Evolutionary conservation across 352 stramenopile species (phyloP), one percentile per base, ranked within the genome.

Genomic region (Pythium guiyangense): DNA sequence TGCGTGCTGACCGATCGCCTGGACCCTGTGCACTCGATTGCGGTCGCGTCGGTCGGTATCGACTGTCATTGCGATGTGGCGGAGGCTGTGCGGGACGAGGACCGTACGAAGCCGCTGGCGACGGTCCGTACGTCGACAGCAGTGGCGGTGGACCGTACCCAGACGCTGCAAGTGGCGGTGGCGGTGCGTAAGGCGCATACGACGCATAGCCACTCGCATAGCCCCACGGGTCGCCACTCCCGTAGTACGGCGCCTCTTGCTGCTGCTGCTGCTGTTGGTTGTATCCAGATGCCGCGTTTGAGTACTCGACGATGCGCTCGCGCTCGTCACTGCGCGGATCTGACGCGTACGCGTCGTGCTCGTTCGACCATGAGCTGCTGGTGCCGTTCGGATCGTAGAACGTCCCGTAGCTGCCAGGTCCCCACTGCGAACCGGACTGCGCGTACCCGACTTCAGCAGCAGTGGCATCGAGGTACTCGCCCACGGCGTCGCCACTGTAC

Each of bases 261-360:
- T 52, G 27, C 27, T 52, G 46, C 27, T 20, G 46, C 29, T 43
- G 49, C 49, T 44, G 42, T 26, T 12, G 42, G 6, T 47, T 6
- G 42, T 47, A 47, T 10, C 5, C 34, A 35, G 58, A 44, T 27
- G 47, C 11, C 1, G 34, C 26, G 27, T 54, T 40, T 9, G 59
- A 64, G 51, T 52, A 64, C 59, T 59, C 45, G 26, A 64, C 59
- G 44, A 64, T 49, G 14, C 59, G 59, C 27, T 64, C 51, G 27
- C 50, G 43, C 15, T 59, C 59, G 5, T 54, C 49, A 14, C 29
- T 43, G 27, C 17, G 22, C 34, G 29, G 15, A 3, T 54, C 42
- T 8, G 58, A 43, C 5, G 29, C 2, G 46, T 54, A 57, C 35
- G 42, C 29, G 5, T 44, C 40, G 12, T 47, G 43, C 39, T 58